These are phyloP conservation scores for Hippophae gyantsensis DNA, from an alignment of 306 rosid species.

Conservation along the genomic window DNA sequence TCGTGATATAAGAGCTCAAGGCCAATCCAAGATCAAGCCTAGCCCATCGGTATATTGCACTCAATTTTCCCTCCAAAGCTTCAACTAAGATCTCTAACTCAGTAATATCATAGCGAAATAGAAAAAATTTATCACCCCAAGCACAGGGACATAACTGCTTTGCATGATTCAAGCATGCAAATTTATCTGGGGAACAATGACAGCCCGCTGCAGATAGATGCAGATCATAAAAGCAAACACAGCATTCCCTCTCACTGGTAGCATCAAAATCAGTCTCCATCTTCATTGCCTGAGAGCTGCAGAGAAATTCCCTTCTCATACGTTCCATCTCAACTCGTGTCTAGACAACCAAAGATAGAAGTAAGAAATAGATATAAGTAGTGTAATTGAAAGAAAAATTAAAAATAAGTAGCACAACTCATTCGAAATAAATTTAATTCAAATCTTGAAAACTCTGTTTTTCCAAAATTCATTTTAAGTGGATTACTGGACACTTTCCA, in stretches of 20 bases:
- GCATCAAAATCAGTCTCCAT: constrained; percentile 64
- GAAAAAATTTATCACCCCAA: constrained; percentile 39
- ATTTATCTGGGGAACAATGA: constrained; percentile 65
- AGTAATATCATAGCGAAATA: constrained; percentile 40
- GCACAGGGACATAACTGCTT: constrained; percentile 57
- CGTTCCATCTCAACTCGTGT: constrained; percentile 63
- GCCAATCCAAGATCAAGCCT: constrained; percentile 6
- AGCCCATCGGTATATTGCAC: constrained; percentile 39
- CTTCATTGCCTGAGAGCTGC: constrained; percentile 12
- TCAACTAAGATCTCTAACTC: constrained; percentile 51
- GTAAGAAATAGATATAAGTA: not conserved
- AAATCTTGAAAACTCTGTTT: too few species aligned
- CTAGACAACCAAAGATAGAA: constrained; percentile 29
- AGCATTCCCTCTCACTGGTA: constrained; percentile 73
- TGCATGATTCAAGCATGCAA: constrained; percentile 73
- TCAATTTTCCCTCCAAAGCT: constrained; percentile 58
- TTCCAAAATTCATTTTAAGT: too few species aligned
- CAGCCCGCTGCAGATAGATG: constrained; percentile 71
- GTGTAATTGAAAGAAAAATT: too few species aligned
- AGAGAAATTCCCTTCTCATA: constrained; percentile 36
- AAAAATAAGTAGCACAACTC: too few species aligned
- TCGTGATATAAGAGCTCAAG: constrained; percentile 25
- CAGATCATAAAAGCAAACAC: constrained; percentile 78
- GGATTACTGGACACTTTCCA: too few species aligned
- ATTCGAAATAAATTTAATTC: too few species aligned